phyloP scores from a whole-genome alignment of 2,329 filamentous ascomycete species.

The Teratosphaeriaceae sp. region DNA sequence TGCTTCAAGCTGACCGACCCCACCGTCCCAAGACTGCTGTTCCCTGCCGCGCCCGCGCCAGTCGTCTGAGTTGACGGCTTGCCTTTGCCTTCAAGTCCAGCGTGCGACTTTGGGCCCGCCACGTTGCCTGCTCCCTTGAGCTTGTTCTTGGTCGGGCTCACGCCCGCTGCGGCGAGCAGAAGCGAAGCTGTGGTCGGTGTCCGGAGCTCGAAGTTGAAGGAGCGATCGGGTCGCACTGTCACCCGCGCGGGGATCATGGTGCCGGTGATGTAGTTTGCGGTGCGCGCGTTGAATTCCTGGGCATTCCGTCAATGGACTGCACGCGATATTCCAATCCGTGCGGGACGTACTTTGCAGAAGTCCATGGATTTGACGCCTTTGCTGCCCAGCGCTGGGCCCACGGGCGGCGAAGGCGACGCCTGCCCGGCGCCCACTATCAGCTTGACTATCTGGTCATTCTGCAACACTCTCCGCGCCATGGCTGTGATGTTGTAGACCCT shows the following conservation, averaged over 20 bases:
- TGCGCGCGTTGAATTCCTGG: slow-evolving; percentile 95
- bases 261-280: slow-evolving; percentile 72
- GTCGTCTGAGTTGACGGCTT: slow-evolving; percentile 20
- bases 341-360: slow-evolving; percentile 77
- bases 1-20: slow-evolving; percentile 90
- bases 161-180: slow-evolving; percentile 74
- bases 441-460: slow-evolving; percentile 77
- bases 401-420: slow-evolving; percentile 88
- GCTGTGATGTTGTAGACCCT: slow-evolving; percentile 6
- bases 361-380: slow-evolving; percentile 99
- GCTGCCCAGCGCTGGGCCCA: slow-evolving; percentile 90
- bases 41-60: slow-evolving; percentile 29
- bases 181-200: slow-evolving; percentile 89
- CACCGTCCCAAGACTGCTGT: slow-evolving; percentile 69
- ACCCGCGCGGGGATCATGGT: slow-evolving; percentile 88
- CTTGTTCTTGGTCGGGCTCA: slow-evolving; percentile 68
- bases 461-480: slow-evolving; percentile 48
- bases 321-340: no score
- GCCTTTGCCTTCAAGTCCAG: slow-evolving; percentile 29
- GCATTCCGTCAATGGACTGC: background rate
- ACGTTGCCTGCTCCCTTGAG: slow-evolving; percentile 60
- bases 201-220: slow-evolving; percentile 87
- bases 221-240: slow-evolving; percentile 84
- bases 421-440: slow-evolving; percentile 95
- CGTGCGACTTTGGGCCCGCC: slow-evolving; percentile 37